These are phyloP conservation scores for Calocera viscosa DNA, from an alignment of 768 basidiomycete genomes.

Conservation along the genomic window DNA sequence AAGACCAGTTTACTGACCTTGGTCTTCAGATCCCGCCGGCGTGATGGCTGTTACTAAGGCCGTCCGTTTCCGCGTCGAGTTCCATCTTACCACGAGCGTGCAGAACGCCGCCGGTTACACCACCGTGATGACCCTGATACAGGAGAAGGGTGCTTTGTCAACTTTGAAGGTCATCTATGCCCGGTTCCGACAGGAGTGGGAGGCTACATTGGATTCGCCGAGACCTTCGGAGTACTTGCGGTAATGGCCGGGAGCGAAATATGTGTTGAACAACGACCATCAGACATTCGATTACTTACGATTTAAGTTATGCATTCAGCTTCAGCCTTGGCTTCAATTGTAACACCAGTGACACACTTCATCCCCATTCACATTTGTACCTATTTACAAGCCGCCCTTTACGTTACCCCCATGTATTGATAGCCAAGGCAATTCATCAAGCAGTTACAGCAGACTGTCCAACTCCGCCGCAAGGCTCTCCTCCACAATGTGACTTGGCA, in stretches of 20 bases:
- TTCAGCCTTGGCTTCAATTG: neutral
- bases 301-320: neutral
- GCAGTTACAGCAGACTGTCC: neutral
- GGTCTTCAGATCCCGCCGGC: slow-evolving; percentile 36
- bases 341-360: slow-evolving; percentile 1
- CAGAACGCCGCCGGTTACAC: slow-evolving; percentile 36
- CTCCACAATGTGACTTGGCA: neutral
- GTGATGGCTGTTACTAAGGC: slow-evolving; percentile 48
- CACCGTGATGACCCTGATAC: slow-evolving; percentile 52
- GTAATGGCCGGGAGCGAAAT: neutral
- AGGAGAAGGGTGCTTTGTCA: slow-evolving; percentile 79
- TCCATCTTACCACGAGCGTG: slow-evolving; percentile 35
- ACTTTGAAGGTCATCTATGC: slow-evolving; percentile 65
- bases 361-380: slow-evolving; percentile 1
- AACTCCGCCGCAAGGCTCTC: neutral
- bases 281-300: neutral
- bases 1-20: neutral
- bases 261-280: neutral
- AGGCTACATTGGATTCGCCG: slow-evolving; percentile 21
- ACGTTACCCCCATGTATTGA: neutral
- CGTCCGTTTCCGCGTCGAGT: slow-evolving; percentile 73
- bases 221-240: slow-evolving; percentile 10
- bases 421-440: slow-evolving; percentile 3
- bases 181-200: slow-evolving; percentile 58
- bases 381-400: slow-evolving; percentile 5